Percentiles rank a stretch among this genome's conserved stretches.
Evolutionary conservation across 169 alveolate species (phyloP).

Genomic region (Perkinsus olseni): DNA sequence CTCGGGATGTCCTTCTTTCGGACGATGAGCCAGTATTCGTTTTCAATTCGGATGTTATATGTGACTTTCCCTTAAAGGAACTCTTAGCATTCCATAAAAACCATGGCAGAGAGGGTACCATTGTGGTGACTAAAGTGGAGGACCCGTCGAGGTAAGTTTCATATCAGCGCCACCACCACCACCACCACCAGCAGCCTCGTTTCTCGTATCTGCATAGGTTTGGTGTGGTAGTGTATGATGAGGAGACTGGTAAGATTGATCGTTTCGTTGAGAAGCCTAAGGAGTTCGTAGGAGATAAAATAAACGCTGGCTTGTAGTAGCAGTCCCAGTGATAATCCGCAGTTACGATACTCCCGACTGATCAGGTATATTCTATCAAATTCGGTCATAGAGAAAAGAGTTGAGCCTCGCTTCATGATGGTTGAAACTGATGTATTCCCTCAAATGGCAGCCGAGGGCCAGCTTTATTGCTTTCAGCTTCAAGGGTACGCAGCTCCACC

Average conservation of each 20-base stretch:
- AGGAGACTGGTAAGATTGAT: conserved; percentile 55
- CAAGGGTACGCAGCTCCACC: conserved; percentile 51
- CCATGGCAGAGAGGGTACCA: conserved; percentile 78
- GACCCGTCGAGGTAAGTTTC: conserved; percentile 81
- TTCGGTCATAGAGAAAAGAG: conserved; percentile 61
- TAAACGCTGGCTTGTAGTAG: conserved; percentile 62
- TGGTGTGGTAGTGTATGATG: conserved; percentile 90
- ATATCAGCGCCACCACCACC: background rate
- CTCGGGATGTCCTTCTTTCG: conserved; percentile 65
- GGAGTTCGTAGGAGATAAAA: conserved; percentile 70
- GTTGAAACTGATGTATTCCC: conserved; percentile 94
- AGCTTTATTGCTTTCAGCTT: conserved; percentile 51
- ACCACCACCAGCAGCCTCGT: background rate
- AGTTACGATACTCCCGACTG: too few species aligned
- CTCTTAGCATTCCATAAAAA: conserved; percentile 79
- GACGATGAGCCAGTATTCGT: conserved; percentile 74
- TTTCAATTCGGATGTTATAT: conserved; percentile 90
- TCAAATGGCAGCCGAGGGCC: conserved; percentile 64
- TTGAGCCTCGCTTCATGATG: conserved; percentile 75
- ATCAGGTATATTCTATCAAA: conserved; percentile 69
- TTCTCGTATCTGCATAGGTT: too few species aligned
- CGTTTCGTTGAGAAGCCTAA: conserved; percentile 90
- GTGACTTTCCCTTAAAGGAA: conserved; percentile 89
- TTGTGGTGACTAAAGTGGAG: conserved; percentile 48
- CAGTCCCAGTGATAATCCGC: too few species aligned